Conservation (phyloP, 1,139 yeast genomes). For the Suhomyces ambrosiae region DNA sequence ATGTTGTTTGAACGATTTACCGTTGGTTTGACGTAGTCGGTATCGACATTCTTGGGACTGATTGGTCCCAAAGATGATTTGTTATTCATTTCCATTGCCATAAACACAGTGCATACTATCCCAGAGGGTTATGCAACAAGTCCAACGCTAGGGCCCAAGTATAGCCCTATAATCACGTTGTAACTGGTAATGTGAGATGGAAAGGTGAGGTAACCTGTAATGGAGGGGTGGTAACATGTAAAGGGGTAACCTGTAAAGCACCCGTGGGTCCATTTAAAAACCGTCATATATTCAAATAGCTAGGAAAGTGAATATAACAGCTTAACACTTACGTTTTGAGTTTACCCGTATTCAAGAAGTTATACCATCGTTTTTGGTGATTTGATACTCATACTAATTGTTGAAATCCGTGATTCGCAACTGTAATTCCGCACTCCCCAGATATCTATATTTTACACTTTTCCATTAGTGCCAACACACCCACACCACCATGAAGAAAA, state of each 20-base stretch:
- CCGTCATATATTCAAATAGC: no score
- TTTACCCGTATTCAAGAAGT: no score
- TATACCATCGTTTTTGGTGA: no score
- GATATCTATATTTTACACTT: no score
- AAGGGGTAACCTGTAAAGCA: slow-evolving; percentile 7
- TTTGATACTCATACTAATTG: no score
- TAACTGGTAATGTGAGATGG: background rate
- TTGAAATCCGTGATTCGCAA: no score
- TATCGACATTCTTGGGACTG: slow-evolving; percentile 1
- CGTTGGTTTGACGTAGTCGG: slow-evolving; percentile 5
- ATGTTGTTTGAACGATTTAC: background rate
- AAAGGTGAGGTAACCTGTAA: background rate
- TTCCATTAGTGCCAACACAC: slow-evolving; percentile 10
- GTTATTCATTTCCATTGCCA: slow-evolving; percentile 4
- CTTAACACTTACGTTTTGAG: no score
- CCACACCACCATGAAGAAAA: slow-evolving; percentile 23
- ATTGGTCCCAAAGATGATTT: slow-evolving; percentile 4
- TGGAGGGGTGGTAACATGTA: background rate
- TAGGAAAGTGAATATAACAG: no score
- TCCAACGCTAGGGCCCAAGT: slow-evolving; percentile 4
- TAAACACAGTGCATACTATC: background rate
- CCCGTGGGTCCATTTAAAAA: no score
- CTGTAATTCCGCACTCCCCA: no score
- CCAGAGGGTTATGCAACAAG: background rate
- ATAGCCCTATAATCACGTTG: slow-evolving; percentile 3